phyloP scores from a whole-genome alignment of 2,329 filamentous ascomycete genomes.

The Knufia fluminis region DNA sequence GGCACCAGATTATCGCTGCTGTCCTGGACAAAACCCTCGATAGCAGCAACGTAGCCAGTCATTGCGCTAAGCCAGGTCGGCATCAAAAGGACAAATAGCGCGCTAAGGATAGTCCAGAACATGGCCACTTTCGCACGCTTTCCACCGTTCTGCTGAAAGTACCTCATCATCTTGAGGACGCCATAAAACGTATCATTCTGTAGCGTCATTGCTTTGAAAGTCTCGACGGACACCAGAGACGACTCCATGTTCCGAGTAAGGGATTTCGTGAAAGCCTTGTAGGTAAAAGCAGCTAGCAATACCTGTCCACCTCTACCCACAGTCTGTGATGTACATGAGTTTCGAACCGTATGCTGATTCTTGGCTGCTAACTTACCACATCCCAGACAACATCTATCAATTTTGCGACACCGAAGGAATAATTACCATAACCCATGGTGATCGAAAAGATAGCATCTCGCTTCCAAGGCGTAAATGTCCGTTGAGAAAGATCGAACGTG shows the following conservation, averaged over 20 bases:
- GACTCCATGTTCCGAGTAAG: conserved; percentile 29
- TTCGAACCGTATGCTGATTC: background rate
- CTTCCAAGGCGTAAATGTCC: conserved; percentile 13
- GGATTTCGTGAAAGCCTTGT: conserved; percentile 28
- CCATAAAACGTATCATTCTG: conserved; percentile 24
- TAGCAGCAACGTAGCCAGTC: too few relatives aligned
- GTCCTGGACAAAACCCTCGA: too few relatives aligned
- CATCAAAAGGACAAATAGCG: conserved; percentile 25
- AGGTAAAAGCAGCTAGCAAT: conserved; percentile 25
- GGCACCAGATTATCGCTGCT: too few relatives aligned
- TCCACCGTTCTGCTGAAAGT: conserved; percentile 19
- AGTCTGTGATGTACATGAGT: conserved; percentile 5
- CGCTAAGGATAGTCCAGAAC: conserved; percentile 28
- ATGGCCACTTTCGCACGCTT: conserved; percentile 21
- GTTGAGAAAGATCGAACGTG: conserved; percentile 2
- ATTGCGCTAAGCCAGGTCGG: conserved; percentile 30
- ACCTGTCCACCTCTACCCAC: conserved; percentile 29
- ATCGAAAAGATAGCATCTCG: conserved; percentile 15
- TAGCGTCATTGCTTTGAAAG: too few relatives aligned
- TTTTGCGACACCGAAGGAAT: conserved; percentile 27
- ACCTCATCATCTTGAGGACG: conserved; percentile 23
- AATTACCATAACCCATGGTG: conserved; percentile 12
- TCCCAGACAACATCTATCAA: conserved; percentile 31
- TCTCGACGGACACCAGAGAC: too few relatives aligned
- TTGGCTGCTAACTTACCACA: conserved; percentile 15